These are phyloP conservation scores for Pseudogymnoascus sp. DNA, from an alignment of 2,329 filamentous ascomycete species.

Conservation along the genomic window DNA sequence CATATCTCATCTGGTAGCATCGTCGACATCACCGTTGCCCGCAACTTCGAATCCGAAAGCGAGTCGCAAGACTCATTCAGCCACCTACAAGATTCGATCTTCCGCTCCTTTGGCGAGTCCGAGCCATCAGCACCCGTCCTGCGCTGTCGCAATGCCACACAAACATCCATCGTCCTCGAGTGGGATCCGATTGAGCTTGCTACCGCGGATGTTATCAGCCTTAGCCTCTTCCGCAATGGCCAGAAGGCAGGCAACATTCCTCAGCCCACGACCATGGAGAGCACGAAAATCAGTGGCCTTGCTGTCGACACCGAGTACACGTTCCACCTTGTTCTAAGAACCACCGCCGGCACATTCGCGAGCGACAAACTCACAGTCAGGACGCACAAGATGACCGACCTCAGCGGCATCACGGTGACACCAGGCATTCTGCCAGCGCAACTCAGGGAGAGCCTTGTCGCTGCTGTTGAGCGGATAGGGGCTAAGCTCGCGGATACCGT, in stretches of 20 bases:
- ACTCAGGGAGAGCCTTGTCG: constrained; percentile 62
- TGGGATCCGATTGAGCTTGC: constrained; percentile 94
- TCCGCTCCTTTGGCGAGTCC: constrained; percentile 71
- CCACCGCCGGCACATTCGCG: constrained; percentile 76
- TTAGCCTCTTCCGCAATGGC: constrained; percentile 90
- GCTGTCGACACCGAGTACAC: constrained; percentile 95
- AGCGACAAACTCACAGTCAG: constrained; percentile 78
- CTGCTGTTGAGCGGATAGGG: constrained; percentile 78
- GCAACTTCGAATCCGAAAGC: constrained; percentile 72
- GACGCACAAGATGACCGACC: constrained; percentile 98
- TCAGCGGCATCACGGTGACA: constrained; percentile 91
- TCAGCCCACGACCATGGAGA: constrained; percentile 74
- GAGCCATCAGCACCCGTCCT: constrained; percentile 71
- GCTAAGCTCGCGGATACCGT: constrained; percentile 86
- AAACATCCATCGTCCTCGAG: constrained; percentile 96
- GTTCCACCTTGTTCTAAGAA: constrained; percentile 87
- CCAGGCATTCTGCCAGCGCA: constrained; percentile 73
- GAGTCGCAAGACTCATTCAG: constrained; percentile 69
- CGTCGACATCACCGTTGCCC: constrained; percentile 91
- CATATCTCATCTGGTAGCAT: constrained; percentile 95
- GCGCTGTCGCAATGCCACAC: constrained; percentile 91
- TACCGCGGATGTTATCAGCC: constrained; percentile 80
- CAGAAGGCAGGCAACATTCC: constrained; percentile 96
- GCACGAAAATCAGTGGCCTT: constrained; percentile 92
- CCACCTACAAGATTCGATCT: constrained; percentile 81